Evolutionary conservation across 2,329 filamentous ascomycete species (phyloP), one percentile per base, ranked within the genome.

Genomic region (Colletotrichum echinochloae): DNA sequence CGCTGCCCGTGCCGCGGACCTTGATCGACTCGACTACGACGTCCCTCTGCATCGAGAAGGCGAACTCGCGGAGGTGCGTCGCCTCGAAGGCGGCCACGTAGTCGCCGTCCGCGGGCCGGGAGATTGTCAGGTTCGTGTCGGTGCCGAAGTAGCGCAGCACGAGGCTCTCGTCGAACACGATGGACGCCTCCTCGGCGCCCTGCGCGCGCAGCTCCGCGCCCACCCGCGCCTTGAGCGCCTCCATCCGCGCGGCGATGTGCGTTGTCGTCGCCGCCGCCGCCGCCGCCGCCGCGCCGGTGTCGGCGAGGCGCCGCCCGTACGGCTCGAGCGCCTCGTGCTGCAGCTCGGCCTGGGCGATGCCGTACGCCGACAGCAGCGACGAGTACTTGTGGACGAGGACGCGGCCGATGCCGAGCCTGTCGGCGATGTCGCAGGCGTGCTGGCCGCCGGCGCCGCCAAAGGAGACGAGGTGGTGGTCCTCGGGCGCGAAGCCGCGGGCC

Each of bases 371-470:
- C 1, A 85, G 74, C 3, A 83, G 74, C 0, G 79, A 81, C 0
- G 81, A 83, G 56, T 79, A 80, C 26, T 80, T 79, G 64, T 84
- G 83, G n/a, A 85, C 81, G 2, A 85, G 72, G 14, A 84, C 78
- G 0, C 77, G 77, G 5, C 74, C 76, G 23, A 85, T 84, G 0
- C 81, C 81, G 0, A 85, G 76, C 1, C 80, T 78, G 11, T 78
- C 74, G 0, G 82, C 83, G 48, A 85, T 83, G 0, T 78, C 77
- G 28, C 79, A 81, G 0, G 83, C 83, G 66, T 85, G 83, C 62
- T 94, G 91, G 0, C 92, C 92, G 66, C 92, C 92, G 6, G 92
- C 92, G 72, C 92, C 92, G 30, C 92, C 92, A 77, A 94, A 81
- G 28, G 74, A 75, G n/a, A 78, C 79, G 7, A 81, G 76, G 30